Evolutionary conservation across 352 stramenopile species (phyloP).

Genomic region (Elongisporangium prolatum): DNA sequence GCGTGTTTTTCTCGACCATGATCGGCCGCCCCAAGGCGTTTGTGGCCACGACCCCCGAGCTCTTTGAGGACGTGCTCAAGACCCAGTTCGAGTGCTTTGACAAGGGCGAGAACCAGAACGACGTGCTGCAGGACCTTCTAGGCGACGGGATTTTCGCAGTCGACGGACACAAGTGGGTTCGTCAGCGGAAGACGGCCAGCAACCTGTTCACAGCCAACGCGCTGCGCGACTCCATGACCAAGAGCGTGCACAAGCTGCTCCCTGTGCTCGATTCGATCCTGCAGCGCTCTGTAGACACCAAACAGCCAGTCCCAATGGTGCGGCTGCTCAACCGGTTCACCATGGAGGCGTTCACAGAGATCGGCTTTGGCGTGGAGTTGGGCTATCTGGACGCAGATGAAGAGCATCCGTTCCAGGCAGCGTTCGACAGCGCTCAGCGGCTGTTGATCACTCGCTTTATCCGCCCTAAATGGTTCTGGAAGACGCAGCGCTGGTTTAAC

Average conservation of each 20-base stretch:
- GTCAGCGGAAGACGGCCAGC: constrained; percentile 47
- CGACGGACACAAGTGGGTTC: constrained; percentile 30
- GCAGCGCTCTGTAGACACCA: not conserved
- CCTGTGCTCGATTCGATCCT: constrained; percentile 19
- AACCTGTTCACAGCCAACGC: constrained; percentile 36
- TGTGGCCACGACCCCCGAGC: constrained; percentile 17
- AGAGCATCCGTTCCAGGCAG: constrained; percentile 41
- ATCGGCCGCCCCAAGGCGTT: constrained; percentile 15
- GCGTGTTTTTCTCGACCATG: constrained; percentile 4
- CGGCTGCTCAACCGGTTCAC: constrained; percentile 49
- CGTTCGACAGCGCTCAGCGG: constrained; percentile 42
- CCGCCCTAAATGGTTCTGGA: constrained; percentile 35
- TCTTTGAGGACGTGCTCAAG: constrained; percentile 33
- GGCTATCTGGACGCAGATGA: constrained; percentile 20
- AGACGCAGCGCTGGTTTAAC: constrained; percentile 27
- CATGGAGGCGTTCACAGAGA: constrained; percentile 60
- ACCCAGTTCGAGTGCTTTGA: constrained; percentile 30
- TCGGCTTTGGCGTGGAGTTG: constrained; percentile 62
- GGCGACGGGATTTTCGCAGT: constrained; percentile 33
- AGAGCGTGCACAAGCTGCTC: too few species aligned
- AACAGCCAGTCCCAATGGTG: constrained; percentile 26
- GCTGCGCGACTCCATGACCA: constrained; percentile 34
- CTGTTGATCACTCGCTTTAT: constrained; percentile 32
- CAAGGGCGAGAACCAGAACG: constrained; percentile 26
- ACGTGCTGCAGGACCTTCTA: constrained; percentile 26